Conservation (phyloP, 768 basidiomycete species). For the Mycena kentingensis region DNA sequence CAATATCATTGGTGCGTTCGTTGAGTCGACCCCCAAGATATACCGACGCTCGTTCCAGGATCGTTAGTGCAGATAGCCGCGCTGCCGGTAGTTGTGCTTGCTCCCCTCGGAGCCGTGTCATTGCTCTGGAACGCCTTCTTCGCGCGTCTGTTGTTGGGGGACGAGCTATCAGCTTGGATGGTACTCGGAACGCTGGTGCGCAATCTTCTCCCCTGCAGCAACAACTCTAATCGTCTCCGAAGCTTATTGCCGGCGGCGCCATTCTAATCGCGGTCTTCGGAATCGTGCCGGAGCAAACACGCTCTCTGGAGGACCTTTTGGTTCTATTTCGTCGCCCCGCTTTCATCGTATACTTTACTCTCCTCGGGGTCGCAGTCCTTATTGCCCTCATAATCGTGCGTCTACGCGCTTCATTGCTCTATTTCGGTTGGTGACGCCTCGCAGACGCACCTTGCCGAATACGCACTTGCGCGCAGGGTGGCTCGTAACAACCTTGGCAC, state of each 20-base stretch:
- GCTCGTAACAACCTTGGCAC: slow-evolving; percentile 23
- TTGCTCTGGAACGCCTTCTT: slow-evolving; percentile 95
- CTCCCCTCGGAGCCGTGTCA: slow-evolving; percentile 89
- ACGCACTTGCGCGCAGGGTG: slow-evolving; percentile 49
- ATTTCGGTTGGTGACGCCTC: not conserved
- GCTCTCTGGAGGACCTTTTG: slow-evolving; percentile 83
- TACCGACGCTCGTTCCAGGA: no score
- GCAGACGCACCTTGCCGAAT: slow-evolving; percentile 77
- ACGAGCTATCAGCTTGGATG: slow-evolving; percentile 84
- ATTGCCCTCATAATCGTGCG: slow-evolving; percentile 65
- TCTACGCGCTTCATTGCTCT: slow-evolving; percentile 17
- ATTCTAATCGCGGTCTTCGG: slow-evolving; percentile 90
- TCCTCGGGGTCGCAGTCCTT: slow-evolving; percentile 62
- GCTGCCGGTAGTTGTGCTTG: slow-evolving; percentile 91
- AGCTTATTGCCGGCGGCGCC: slow-evolving; percentile 83
- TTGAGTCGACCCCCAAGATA: no score
- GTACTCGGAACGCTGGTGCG: slow-evolving; percentile 69
- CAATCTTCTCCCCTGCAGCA: not conserved
- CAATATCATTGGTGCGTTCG: slow-evolving; percentile 81
- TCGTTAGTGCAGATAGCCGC: slow-evolving; percentile 92
- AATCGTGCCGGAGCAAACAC: slow-evolving; percentile 85
- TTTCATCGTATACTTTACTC: slow-evolving; percentile 81
- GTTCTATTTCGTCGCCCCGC: slow-evolving; percentile 70
- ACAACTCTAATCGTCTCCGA: not conserved
- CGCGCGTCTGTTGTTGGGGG: slow-evolving; percentile 80